These are phyloP conservation scores for Pleurotus cornucopiae DNA, from an alignment of 768 basidiomycete species.

Conservation along the genomic window DNA sequence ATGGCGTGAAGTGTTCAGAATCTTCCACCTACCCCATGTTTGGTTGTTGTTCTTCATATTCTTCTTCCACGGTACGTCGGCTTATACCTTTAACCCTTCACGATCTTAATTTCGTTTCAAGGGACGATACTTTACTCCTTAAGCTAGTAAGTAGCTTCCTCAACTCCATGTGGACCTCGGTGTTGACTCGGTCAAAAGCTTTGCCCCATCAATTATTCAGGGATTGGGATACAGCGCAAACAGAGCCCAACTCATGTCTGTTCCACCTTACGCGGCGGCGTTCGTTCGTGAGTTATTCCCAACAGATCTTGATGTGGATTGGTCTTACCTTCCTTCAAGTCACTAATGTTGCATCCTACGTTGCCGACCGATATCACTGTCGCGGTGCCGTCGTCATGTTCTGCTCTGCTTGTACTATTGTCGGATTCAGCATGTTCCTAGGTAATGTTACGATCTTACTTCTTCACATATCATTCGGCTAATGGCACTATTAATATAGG, in stretches of 20 bases:
- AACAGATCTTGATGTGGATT: background rate
- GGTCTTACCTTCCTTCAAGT: constrained; percentile 11
- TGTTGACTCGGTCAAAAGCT: constrained; percentile 27
- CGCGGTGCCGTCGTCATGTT: constrained; percentile 25
- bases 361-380: constrained; percentile 22
- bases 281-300: constrained; percentile 19
- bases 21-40: constrained; percentile 30
- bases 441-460: constrained; percentile 17
- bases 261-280: constrained; percentile 35
- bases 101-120: background rate
- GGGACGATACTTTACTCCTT: constrained; percentile 13
- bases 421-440: constrained; percentile 35
- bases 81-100: no score
- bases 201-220: constrained; percentile 55
- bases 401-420: constrained; percentile 26
- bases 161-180: constrained; percentile 19
- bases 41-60: constrained; percentile 25
- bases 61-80: constrained; percentile 27
- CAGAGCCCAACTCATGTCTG: constrained; percentile 45
- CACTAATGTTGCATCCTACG: constrained; percentile 17
- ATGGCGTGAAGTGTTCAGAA: constrained; percentile 31
- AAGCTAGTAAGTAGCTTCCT: constrained; percentile 14
- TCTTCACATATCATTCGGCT: background rate
- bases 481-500: background rate
- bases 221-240: constrained; percentile 41